phyloP scores from a whole-genome alignment of 805 yeast genomes.

The Monosporozyma solicola region DNA sequence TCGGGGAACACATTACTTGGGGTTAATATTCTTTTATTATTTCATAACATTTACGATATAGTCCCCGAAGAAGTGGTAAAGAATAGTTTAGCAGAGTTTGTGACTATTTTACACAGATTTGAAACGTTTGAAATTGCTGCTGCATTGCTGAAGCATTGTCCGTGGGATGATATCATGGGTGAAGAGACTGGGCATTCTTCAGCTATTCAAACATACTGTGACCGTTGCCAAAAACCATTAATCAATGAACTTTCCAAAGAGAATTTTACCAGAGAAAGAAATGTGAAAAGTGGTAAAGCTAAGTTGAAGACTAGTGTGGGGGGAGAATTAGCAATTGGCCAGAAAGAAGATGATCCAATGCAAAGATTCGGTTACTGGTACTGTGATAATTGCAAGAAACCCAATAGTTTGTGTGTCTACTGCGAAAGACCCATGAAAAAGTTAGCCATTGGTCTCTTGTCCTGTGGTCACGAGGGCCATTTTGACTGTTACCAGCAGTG shows the following conservation, averaged over 20 bases:
- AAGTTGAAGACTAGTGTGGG: slow-evolving; percentile 8
- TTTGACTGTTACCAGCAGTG: slow-evolving; percentile 69
- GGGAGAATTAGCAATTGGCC: slow-evolving; percentile 22
- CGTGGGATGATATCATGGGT: slow-evolving; percentile 26
- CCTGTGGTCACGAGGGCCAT: slow-evolving; percentile 87
- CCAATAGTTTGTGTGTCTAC: slow-evolving; percentile 61
- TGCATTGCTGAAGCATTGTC: slow-evolving; percentile 26
- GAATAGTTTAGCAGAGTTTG: slow-evolving; percentile 24
- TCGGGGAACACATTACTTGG: slow-evolving; percentile 26
- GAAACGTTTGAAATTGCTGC: slow-evolving; percentile 30
- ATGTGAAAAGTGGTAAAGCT: neutral
- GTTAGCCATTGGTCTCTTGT: slow-evolving; percentile 46
- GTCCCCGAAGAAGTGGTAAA: slow-evolving; percentile 22
- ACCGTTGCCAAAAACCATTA: slow-evolving; percentile 49
- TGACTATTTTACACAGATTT: slow-evolving; percentile 24
- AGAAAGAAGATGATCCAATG: slow-evolving; percentile 14
- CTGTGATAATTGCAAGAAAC: slow-evolving; percentile 60
- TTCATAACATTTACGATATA: slow-evolving; percentile 24
- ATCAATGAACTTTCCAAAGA: slow-evolving; percentile 49
- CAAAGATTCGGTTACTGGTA: slow-evolving; percentile 67
- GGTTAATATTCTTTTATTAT: slow-evolving; percentile 21
- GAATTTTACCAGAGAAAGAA: slow-evolving; percentile 19
- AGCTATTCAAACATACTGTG: slow-evolving; percentile 49
- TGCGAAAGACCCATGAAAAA: slow-evolving; percentile 76
- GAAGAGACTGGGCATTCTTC: slow-evolving; percentile 24